Base-by-base conservation (phyloP, 352 stramenopile species). In the Phytophthora pistaciae region DNA sequence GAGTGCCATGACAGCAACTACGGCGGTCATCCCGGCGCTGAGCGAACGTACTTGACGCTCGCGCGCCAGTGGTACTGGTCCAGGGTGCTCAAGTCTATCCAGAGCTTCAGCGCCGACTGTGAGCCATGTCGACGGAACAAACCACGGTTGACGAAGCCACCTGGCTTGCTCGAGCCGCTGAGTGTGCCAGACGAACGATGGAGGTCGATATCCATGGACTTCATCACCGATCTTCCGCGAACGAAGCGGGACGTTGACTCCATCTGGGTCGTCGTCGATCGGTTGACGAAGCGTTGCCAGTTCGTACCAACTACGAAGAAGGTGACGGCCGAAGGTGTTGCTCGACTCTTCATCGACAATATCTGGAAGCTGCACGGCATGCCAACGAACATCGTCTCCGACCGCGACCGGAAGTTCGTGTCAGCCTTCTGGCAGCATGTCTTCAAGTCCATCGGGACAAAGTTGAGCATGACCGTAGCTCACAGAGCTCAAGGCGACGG, bases 121-220 rank as follows among this genome's bases (percentile, higher is more conserved):
- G 56, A 72, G 23, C 42, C 40, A 20, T 72, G 65, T 46, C 49
- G 40, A 53, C 25, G 65, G 5, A 72, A 72, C 57, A 67, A 72
- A 23, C 2, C 27, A 3, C 25, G 25, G 25, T 27, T 27, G 25
- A 3, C 25, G 25, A 27, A 27, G 25, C 25, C 25, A 3, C 25
- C 25, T 27, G 25, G 25, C 3, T 27, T 27, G 3, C 27, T 31
- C 6, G 27, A 31, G 4, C 27, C 27, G 6, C 27, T 31, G 0
- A 33, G 29, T 6, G 9, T 33, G 5, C 29, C 29, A 33, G 29
- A 33, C 7, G 29, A 33, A 33, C 29, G 29, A 9, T 33, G 29
- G 29, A 33, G 29, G 29, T 33, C 29, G 5, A 33, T 33, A 3
- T 33, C 29, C 0, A 33, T 33, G 29, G 29, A 33, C 29, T 33